These are phyloP conservation scores for Penicillium bovifimosum DNA, from an alignment of 495 filamentous ascomycete species.

Conservation along the genomic window DNA sequence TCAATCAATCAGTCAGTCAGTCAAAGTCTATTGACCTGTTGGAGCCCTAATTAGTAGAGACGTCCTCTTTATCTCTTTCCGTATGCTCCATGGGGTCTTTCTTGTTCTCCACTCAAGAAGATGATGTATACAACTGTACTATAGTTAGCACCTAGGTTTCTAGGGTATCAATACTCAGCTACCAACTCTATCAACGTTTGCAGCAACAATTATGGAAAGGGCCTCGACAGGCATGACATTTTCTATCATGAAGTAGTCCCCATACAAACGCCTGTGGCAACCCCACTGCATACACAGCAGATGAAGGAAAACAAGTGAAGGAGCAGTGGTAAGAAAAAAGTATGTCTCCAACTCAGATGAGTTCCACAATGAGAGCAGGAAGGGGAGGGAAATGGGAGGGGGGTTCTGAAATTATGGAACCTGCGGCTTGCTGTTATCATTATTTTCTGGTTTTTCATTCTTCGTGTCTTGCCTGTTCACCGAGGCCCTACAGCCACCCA, in stretches of 20 bases:
- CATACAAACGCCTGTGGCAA: constrained; percentile 20
- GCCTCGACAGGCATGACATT: constrained; percentile 23
- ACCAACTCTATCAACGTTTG: neutral
- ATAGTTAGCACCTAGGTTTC: neutral
- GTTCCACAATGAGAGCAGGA: constrained; percentile 1
- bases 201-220: constrained; percentile 8
- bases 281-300: constrained; percentile 16
- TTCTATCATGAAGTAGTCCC: constrained; percentile 25
- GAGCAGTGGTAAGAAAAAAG: constrained; percentile 4
- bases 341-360: constrained; percentile 3
- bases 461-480: constrained; percentile 13
- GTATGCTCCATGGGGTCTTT: neutral
- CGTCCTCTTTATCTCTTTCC: neutral
- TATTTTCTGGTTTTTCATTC: constrained; percentile 17
- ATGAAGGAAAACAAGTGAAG: neutral
- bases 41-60: too few relatives aligned
- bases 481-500: constrained; percentile 16
- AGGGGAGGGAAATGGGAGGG: constrained; percentile 1
- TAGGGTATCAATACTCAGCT: neutral
- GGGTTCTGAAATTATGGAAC: constrained; percentile 23
- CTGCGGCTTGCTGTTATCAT: constrained; percentile 27
- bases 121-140: neutral
- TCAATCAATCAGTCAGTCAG: too few relatives aligned
- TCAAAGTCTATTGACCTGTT: too few relatives aligned
- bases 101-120: neutral